Evolutionary conservation across 495 filamentous ascomycete genomes (phyloP), one percentile per base, ranked within the genome.

Genomic region (Articulospora tetracladia): DNA sequence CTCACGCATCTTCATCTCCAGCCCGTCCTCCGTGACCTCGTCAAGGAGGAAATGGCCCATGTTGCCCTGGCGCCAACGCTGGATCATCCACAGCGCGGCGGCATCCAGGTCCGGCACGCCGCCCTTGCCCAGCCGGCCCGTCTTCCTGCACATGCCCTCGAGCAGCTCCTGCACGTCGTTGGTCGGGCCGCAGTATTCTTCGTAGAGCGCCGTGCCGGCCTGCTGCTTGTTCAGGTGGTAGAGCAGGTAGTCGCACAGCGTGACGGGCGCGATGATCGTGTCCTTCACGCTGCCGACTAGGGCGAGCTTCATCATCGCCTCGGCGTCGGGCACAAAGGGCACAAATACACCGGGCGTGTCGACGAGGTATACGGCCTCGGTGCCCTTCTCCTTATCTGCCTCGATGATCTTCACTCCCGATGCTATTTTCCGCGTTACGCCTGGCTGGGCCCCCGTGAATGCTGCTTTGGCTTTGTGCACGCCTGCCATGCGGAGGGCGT

Each of bases 261-360:
- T 89, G 49, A 85, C 79, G 0, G 86, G 77, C 2, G 87, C 78
- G 36, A 98, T 83, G 23, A 98, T 77, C 0, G 87, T 87, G 69
- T 97, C 93, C 67, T 96, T 94, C 26, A 98, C 91, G 71, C 88
- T 90, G 3, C 93, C 94, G 48, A 90, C 92, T 0, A 98, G 80
- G 7, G 93, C 86, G 20, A 98, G 79, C 72, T 95, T 96, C 30
- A 98, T 76, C 94, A 98, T 98, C 25, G 87, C 83, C 68, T 93
- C 89, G 3, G 86, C 79, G 70, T 92, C 81, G 0, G 86, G 79
- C 34, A 98, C 89, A 71, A 94, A 96, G 0, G 94, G 94, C 57
- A 97, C 79, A 72, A 98, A 98, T 1, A 98, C 92, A 27, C 94
- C 93, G 0, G 81, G 81, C 1, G 80, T 80, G 64, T 84, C 81